phyloP scores from a whole-genome alignment of 1,284 basidiomycete species.

The Ceratobasidium sp. region DNA sequence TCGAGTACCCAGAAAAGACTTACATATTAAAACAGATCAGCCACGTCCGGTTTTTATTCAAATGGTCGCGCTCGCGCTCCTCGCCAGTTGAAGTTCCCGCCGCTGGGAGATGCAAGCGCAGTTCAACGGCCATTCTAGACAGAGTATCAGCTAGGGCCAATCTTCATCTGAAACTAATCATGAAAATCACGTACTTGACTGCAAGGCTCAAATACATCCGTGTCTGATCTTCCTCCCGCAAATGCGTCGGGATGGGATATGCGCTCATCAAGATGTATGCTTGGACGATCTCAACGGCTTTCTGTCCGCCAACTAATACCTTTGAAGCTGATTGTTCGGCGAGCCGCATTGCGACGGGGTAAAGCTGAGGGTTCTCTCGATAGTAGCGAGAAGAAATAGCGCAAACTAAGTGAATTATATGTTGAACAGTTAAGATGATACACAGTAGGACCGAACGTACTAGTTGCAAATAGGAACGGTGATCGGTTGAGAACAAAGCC shows the following conservation, averaged over 20 bases:
- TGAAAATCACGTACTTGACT: conserved; percentile 66
- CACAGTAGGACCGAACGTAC: conserved; percentile 64
- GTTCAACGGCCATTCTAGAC: conserved; percentile 78
- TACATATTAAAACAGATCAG: conserved; percentile 81
- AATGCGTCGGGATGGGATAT: conserved; percentile 80
- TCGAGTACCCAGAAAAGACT: background rate
- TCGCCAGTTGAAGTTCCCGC: conserved; percentile 74
- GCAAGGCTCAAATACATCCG: conserved; percentile 87
- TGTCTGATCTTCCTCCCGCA: conserved; percentile 86
- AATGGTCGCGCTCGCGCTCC: conserved; percentile 80
- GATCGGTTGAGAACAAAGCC: conserved; percentile 79
- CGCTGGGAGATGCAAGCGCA: conserved; percentile 83
- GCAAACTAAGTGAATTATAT: conserved; percentile 67
- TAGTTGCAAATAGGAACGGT: conserved; percentile 85
- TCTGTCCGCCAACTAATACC: conserved; percentile 84
- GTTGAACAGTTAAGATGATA: too few relatives aligned
- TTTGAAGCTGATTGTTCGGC: conserved; percentile 84
- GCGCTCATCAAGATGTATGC: conserved; percentile 82
- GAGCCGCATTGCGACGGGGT: conserved; percentile 88
- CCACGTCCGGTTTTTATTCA: conserved; percentile 88
- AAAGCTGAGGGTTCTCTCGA: conserved; percentile 79
- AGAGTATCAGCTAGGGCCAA: too few relatives aligned
- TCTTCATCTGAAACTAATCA: background rate
- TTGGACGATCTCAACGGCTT: conserved; percentile 80
- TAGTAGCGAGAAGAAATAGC: conserved; percentile 84